Percentiles rank a stretch among this genome's conserved stretches.
Evolutionary conservation across 106 monocot species (phyloP).

Genomic region (Allium cepa): DNA sequence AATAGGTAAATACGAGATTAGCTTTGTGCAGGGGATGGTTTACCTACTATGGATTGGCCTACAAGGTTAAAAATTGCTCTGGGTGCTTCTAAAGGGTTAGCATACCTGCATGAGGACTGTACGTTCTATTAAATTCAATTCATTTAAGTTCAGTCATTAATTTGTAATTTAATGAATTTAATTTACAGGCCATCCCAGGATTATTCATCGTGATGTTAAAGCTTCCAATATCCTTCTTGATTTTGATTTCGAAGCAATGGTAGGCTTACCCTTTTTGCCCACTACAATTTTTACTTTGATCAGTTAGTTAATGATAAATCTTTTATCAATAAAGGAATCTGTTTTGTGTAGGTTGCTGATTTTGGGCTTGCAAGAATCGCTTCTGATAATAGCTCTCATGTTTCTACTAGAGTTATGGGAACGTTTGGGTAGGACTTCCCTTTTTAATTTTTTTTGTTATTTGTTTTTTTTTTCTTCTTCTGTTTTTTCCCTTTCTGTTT

Average conservation of each 20-base stretch:
- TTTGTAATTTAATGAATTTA: neutral
- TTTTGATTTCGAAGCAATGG: constrained; percentile 72
- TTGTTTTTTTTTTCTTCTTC: too few species aligned
- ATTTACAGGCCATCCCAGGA: constrained; percentile 67
- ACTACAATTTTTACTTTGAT: constrained; percentile 1
- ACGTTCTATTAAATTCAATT: neutral
- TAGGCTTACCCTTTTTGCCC: constrained; percentile 4
- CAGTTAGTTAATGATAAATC: neutral
- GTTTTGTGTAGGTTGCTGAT: constrained; percentile 60
- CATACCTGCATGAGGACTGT: constrained; percentile 10
- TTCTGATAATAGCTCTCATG: constrained; percentile 57
- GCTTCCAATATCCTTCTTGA: constrained; percentile 79
- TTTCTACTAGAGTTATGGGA: constrained; percentile 72
- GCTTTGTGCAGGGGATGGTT: constrained; percentile 10
- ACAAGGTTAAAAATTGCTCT: neutral
- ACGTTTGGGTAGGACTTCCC: constrained; percentile 29
- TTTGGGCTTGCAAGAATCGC: constrained; percentile 69
- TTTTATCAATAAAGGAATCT: neutral
- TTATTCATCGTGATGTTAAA: constrained; percentile 91
- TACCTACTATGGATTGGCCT: constrained; percentile 11
- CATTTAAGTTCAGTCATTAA: neutral
- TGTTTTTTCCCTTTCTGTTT: too few species aligned
- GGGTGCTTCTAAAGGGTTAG: constrained; percentile 15
- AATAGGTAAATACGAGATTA: constrained; percentile 1
- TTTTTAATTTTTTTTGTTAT: too few species aligned